Conservation (phyloP, 179 eudicot species). For the Nepenthes alata region DNA sequence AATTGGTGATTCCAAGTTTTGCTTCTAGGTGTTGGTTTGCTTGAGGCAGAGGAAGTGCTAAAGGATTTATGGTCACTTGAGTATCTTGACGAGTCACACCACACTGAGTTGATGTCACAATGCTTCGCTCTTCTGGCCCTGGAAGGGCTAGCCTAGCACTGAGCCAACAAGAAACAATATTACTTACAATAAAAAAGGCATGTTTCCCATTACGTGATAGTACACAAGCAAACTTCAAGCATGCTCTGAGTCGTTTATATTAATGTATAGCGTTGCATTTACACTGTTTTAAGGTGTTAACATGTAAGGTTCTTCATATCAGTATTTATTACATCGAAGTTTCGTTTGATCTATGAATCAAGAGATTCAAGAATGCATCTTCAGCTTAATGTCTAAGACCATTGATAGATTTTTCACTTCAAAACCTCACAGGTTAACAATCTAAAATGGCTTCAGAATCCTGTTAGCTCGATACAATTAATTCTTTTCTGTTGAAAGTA, state of each 20-base stretch:
- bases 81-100: conserved; percentile 9
- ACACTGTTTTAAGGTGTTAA: too few relatives aligned
- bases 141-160: conserved; percentile 43
- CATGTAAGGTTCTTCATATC: too few relatives aligned
- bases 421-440: too few relatives aligned
- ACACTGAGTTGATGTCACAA: conserved; percentile 14
- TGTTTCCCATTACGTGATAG: neutral
- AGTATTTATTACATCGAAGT: too few relatives aligned
- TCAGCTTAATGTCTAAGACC: too few relatives aligned
- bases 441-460: neutral
- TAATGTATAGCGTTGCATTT: too few relatives aligned
- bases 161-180: neutral
- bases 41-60: conserved; percentile 17
- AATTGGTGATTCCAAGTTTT: conserved; percentile 8
- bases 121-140: conserved; percentile 37
- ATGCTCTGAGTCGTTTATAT: too few relatives aligned
- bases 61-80: conserved; percentile 12
- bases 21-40: conserved; percentile 10
- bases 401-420: too few relatives aligned
- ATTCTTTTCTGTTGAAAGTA: neutral
- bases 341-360: too few relatives aligned
- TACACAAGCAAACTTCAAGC: too few relatives aligned
- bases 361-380: too few relatives aligned
- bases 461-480: neutral
- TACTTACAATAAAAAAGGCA: neutral